Percentiles rank a stretch among this genome's conserved stretches.
These are phyloP conservation scores for Cladosporium sp. DNA, from an alignment of 2,329 filamentous ascomycete genomes.

Conservation along the genomic window DNA sequence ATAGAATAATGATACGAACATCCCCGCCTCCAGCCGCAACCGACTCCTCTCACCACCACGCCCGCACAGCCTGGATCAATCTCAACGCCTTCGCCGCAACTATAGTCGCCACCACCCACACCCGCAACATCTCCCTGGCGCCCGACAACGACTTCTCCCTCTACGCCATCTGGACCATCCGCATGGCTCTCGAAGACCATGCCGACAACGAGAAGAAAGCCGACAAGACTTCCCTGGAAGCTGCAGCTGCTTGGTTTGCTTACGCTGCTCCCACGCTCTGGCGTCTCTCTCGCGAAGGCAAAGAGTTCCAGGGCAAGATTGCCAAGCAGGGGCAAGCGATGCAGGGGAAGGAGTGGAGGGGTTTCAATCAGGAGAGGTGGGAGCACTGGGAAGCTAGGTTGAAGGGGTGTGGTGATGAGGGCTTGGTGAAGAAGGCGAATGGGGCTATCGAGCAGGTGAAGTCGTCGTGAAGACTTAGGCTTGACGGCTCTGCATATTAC, in stretches of 20 bases:
- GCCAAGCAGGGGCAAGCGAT: constrained; percentile 25
- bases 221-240: constrained; percentile 20
- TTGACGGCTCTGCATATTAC: too few relatives aligned
- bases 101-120: constrained; percentile 21
- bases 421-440: constrained; percentile 4
- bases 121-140: constrained; percentile 17
- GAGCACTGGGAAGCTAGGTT: constrained; percentile 19
- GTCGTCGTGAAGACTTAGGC: too few relatives aligned
- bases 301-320: constrained; percentile 28
- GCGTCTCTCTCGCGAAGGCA: constrained; percentile 21
- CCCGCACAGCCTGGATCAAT: constrained; percentile 26
- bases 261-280: constrained; percentile 24
- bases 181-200: constrained; percentile 25
- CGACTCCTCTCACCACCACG: constrained; percentile 17
- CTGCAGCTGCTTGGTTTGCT: constrained; percentile 29
- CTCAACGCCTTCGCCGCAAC: constrained; percentile 28
- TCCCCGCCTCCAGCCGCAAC: constrained; percentile 17
- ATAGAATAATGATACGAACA: neutral
- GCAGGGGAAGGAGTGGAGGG: constrained; percentile 24
- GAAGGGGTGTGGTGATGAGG: neutral
- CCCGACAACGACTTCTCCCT: constrained; percentile 23
- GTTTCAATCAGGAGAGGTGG: constrained; percentile 27
- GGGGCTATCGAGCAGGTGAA: neutral
- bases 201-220: constrained; percentile 4
- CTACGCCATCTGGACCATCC: constrained; percentile 28